Evolutionary conservation across 2,329 filamentous ascomycete species (phyloP), one percentile per base, ranked within the genome.

Genomic region (Podosphaera fusca): DNA sequence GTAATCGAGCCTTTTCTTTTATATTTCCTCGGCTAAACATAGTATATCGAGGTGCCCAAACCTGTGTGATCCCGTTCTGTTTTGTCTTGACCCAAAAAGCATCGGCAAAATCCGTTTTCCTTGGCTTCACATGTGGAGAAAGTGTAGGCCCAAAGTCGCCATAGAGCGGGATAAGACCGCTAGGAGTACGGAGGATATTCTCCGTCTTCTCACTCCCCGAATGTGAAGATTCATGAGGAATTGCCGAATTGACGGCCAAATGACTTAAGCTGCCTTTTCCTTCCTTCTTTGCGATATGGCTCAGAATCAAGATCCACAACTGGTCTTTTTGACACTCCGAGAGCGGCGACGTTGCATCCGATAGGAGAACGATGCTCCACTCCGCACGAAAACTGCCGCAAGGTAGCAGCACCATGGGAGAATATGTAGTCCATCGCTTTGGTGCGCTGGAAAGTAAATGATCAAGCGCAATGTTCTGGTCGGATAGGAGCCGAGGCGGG

Each of bases 11-110:
- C 67, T 95, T 96, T 70, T 96, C 90, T 55, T 81, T 84, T 59
- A 95, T 74, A 68, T 95, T 96, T 2, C 90, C 89, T 1, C 88
- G 78, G 60, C 84, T 88, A 68, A 96, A 96, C 89, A 95, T 95
- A 33, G 88, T 94, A 74, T 87, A 89, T 0, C 82, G 70, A 12
- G 90, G 90, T 0, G 88, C 85, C 89, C 89, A 96, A 1, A 77
- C 82, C 71, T 96, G 90, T 40, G 73, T 70, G 58, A 96, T 84
- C 2, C 83, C 84, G 65, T 87, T 86, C 67, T 95, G 88, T 56
- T 75, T 79, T 3, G 84, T 82, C 10, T 75, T 77, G 0, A 85
- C 84, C 90, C 90, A 96, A 60, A 94, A 79, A 0, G 87, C 82
- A 0, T 67, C 58, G 0, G 72, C 67, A 58, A 94, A 84, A 64